phyloP scores from a whole-genome alignment of 2,329 filamentous ascomycete species.

The Colletotrichum neosansevieriae region DNA sequence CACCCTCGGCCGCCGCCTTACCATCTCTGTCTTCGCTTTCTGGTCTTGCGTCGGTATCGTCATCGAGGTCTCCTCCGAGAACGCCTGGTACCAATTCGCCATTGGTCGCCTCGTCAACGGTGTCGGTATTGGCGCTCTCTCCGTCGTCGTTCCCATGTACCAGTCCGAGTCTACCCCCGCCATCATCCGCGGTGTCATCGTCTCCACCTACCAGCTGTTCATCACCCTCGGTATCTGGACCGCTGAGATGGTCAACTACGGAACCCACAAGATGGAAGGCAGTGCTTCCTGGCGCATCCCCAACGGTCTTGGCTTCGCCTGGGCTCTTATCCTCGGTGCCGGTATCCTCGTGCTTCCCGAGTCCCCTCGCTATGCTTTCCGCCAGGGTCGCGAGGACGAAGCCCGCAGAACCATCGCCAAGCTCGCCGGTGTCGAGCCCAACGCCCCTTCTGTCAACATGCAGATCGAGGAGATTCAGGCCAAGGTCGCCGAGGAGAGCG shows the following conservation, averaged over 20 bases:
- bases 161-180: constrained; percentile 75
- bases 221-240: constrained; percentile 76
- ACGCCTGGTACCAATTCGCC: constrained; percentile 73
- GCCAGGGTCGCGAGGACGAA: constrained; percentile 59
- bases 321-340: constrained; percentile 64
- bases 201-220: constrained; percentile 76
- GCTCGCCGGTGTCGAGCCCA: constrained; percentile 56
- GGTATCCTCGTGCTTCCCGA: constrained; percentile 67
- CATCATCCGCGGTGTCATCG: constrained; percentile 72
- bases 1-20: constrained; percentile 69
- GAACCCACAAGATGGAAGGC: constrained; percentile 61
- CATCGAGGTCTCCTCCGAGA: constrained; percentile 69
- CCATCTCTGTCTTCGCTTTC: constrained; percentile 72
- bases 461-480: constrained; percentile 65
- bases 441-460: constrained; percentile 56
- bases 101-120: constrained; percentile 75
- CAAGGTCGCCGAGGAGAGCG: constrained; percentile 62
- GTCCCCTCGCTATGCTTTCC: constrained; percentile 64
- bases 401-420: constrained; percentile 61
- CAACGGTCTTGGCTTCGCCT: constrained; percentile 66
- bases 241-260: constrained; percentile 70
- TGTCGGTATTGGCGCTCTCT: constrained; percentile 73
- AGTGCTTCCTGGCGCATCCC: constrained; percentile 73
- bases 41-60: constrained; percentile 74
- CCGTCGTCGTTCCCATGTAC: constrained; percentile 76